phyloP scores from a whole-genome alignment of 2,329 filamentous ascomycete species.

The Diaporthe vaccinii region DNA sequence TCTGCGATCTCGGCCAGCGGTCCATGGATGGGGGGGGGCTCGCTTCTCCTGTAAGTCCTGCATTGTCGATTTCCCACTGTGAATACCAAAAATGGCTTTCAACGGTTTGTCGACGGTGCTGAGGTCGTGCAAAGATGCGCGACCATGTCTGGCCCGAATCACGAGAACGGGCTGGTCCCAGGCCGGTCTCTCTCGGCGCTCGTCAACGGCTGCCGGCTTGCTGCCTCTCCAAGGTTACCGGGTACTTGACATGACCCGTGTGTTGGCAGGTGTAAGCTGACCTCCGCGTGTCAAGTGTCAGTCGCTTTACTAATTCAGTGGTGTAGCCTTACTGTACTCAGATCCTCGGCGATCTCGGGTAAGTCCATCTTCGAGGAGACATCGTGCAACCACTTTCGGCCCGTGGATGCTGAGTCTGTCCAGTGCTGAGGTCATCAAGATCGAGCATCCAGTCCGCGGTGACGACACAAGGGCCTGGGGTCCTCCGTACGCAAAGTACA shows the following conservation, averaged over 20 bases:
- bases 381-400: conserved; percentile 24
- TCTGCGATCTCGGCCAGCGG: conserved; percentile 15
- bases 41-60: neutral
- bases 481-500: conserved; percentile 89
- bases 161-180: neutral
- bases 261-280: conserved; percentile 86
- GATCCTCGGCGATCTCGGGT: conserved; percentile 96
- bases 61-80: neutral
- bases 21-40: neutral
- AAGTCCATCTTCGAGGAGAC: conserved; percentile 52
- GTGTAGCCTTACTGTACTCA: conserved; percentile 94
- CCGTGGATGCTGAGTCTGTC: conserved; percentile 46
- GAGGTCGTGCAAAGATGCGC: neutral
- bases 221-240: conserved; percentile 86
- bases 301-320: neutral
- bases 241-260: conserved; percentile 96
- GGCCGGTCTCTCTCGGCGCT: neutral
- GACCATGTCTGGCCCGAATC: neutral
- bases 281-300: neutral
- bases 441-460: conserved; percentile 91
- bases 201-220: conserved; percentile 42
- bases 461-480: conserved; percentile 98
- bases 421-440: conserved; percentile 96
- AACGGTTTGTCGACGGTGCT: conserved; percentile 8
- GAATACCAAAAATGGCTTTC: conserved; percentile 25